Evolutionary conservation across 2,329 filamentous ascomycete genomes (phyloP).

Genomic region (Aspergillus calidoustus): DNA sequence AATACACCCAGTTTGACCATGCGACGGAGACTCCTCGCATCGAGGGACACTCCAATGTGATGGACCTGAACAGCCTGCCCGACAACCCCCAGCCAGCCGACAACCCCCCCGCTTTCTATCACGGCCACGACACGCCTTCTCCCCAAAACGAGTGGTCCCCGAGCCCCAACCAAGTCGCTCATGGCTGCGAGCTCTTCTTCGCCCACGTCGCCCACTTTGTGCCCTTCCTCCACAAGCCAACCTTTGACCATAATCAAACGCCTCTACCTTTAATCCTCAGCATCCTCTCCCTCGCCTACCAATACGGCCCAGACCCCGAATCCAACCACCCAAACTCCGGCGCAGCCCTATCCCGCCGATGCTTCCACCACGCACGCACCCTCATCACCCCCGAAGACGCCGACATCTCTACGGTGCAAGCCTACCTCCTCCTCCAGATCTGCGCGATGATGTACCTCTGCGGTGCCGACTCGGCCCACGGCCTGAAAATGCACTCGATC

Average conservation of each 20-base stretch:
- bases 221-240: conserved; percentile 45
- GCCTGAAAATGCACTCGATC: conserved; percentile 45
- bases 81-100: background rate
- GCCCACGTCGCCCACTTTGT: conserved; percentile 42
- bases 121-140: background rate
- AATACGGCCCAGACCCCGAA: conserved; percentile 41
- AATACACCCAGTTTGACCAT: background rate
- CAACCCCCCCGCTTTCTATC: background rate
- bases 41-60: background rate
- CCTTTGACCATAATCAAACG: conserved; percentile 35
- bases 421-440: conserved; percentile 47
- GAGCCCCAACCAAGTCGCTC: conserved; percentile 34
- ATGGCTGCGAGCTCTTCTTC: conserved; percentile 44
- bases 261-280: conserved; percentile 37
- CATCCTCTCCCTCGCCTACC: conserved; percentile 46
- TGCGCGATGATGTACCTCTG: conserved; percentile 52
- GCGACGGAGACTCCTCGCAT: background rate
- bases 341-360: conserved; percentile 35
- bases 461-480: conserved; percentile 40
- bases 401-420: conserved; percentile 40
- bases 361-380: conserved; percentile 38
- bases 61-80: background rate
- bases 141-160: conserved; percentile 37
- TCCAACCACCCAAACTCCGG: conserved; percentile 36
- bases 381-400: conserved; percentile 28